Evolutionary conservation across 345 rosid genomes (phyloP).

Genomic region (Camelina hispida): DNA sequence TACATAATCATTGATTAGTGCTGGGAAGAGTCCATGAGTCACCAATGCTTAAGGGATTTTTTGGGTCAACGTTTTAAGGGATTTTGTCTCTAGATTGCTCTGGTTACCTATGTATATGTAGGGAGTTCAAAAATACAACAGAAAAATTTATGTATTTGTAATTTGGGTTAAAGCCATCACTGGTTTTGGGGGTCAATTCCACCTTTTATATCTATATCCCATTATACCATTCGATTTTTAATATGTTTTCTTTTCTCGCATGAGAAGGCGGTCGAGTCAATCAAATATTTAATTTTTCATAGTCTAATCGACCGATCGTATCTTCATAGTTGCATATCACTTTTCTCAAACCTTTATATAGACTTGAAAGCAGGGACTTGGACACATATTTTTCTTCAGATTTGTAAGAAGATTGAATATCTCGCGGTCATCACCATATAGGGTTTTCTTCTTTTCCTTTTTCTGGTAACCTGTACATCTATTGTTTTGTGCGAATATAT

Average conservation of each 20-base stretch:
- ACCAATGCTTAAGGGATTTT: neutral
- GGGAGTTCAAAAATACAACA: neutral
- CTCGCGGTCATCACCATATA: neutral
- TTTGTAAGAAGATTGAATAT: neutral
- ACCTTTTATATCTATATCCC: neutral
- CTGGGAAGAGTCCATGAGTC: neutral
- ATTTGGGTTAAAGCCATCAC: slow-evolving; percentile 10
- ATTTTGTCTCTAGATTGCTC: slow-evolving; percentile 12
- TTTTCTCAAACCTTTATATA: slow-evolving; percentile 24
- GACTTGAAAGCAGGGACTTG: neutral
- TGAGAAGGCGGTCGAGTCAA: slow-evolving; percentile 34
- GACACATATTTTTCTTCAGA: slow-evolving; percentile 6
- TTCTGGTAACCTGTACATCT: slow-evolving; percentile 1
- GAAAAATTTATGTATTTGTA: neutral
- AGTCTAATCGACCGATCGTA: slow-evolving; percentile 20
- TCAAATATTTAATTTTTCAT: slow-evolving; percentile 21
- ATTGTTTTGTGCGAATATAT: neutral
- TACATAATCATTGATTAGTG: neutral
- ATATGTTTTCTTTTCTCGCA: slow-evolving; percentile 31
- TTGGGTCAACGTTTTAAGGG: slow-evolving; percentile 13
- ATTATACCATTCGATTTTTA: neutral
- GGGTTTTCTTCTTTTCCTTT: neutral
- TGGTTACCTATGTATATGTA: neutral
- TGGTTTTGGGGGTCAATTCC: slow-evolving; percentile 1
- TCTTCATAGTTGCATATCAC: slow-evolving; percentile 23